Conservation (phyloP, 2,329 filamentous ascomycete genomes). For the Aspergillus jensenii region DNA sequence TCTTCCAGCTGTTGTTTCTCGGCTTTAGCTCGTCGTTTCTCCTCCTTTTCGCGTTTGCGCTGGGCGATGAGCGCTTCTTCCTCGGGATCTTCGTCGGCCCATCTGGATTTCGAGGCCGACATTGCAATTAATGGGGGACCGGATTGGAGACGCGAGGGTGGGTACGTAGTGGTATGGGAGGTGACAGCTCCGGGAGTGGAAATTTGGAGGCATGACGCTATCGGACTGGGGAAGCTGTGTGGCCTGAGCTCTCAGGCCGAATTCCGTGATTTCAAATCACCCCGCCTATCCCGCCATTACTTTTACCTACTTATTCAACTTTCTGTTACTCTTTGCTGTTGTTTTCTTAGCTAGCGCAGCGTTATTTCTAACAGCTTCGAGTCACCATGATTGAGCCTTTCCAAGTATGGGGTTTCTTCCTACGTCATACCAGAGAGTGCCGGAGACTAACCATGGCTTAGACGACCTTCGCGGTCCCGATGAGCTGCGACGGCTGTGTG, state of each 20-base stretch:
- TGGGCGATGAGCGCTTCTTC: conserved; percentile 66
- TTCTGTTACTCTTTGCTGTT: not conserved
- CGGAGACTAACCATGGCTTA: conserved; percentile 40
- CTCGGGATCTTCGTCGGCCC: conserved; percentile 84
- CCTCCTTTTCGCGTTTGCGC: conserved; percentile 79
- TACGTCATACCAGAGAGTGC: not conserved
- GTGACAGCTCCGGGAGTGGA: not conserved
- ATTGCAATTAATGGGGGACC: conserved; percentile 21
- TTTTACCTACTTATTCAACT: not conserved
- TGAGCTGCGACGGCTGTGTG: conserved; percentile 87
- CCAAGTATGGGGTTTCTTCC: conserved; percentile 35
- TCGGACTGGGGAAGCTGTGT: conserved; percentile 19
- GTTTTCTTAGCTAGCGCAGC: not conserved
- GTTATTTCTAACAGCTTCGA: conserved; percentile 7
- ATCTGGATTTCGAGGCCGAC: conserved; percentile 74
- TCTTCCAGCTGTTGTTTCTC: conserved; percentile 57
- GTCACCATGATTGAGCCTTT: conserved; percentile 47
- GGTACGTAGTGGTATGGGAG: not conserved
- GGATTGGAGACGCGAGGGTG: not conserved
- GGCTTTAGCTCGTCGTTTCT: conserved; percentile 79
- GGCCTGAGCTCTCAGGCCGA: conserved; percentile 10
- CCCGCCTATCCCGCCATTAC: conserved; percentile 20
- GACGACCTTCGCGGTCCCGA: conserved; percentile 92
- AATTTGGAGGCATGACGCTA: conserved; percentile 26
- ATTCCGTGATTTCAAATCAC: conserved; percentile 25